Percentiles rank a stretch among this genome's conserved stretches.
Evolutionary conservation across 2,329 filamentous ascomycete species (phyloP).

Genomic region (Fusarium odoratissimum): DNA sequence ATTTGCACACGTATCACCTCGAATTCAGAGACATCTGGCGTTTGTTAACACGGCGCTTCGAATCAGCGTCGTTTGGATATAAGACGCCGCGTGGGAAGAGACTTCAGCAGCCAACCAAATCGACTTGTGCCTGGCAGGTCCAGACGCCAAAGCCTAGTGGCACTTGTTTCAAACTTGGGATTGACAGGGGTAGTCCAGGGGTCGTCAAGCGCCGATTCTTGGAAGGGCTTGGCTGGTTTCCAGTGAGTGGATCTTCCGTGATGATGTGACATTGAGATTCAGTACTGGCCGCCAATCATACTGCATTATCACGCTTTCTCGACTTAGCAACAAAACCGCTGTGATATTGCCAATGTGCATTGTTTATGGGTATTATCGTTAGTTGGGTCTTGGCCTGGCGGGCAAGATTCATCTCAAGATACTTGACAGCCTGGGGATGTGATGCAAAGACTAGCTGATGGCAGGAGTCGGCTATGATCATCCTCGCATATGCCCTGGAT

Average conservation of each 20-base stretch:
- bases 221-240: slow-evolving; percentile 37
- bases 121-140: slow-evolving; percentile 27
- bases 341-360: slow-evolving; percentile 14
- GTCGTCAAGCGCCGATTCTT: slow-evolving; percentile 36
- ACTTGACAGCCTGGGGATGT: slow-evolving; percentile 14
- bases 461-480: slow-evolving; percentile 2
- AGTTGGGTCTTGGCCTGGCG: not conserved
- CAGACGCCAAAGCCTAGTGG: slow-evolving; percentile 35
- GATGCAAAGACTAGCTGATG: slow-evolving; percentile 19
- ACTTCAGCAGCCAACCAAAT: slow-evolving; percentile 33
- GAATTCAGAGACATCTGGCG: slow-evolving; percentile 11
- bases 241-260: slow-evolving; percentile 31
- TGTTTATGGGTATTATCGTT: slow-evolving; percentile 14
- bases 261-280: slow-evolving; percentile 29
- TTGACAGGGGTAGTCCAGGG: slow-evolving; percentile 31
- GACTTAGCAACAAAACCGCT: slow-evolving; percentile 19
- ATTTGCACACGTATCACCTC: slow-evolving; percentile 6
- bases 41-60: slow-evolving; percentile 27
- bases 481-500: not conserved
- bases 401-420: slow-evolving; percentile 4
- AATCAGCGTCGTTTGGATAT: slow-evolving; percentile 23
- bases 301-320: slow-evolving; percentile 5
- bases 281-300: slow-evolving; percentile 29
- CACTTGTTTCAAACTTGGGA: slow-evolving; percentile 35
- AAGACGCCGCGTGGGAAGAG: slow-evolving; percentile 17